Percentiles rank a stretch among this genome's conserved stretches.
Conservation (phyloP, 345 rosid species). For the Linum lewisii region DNA sequence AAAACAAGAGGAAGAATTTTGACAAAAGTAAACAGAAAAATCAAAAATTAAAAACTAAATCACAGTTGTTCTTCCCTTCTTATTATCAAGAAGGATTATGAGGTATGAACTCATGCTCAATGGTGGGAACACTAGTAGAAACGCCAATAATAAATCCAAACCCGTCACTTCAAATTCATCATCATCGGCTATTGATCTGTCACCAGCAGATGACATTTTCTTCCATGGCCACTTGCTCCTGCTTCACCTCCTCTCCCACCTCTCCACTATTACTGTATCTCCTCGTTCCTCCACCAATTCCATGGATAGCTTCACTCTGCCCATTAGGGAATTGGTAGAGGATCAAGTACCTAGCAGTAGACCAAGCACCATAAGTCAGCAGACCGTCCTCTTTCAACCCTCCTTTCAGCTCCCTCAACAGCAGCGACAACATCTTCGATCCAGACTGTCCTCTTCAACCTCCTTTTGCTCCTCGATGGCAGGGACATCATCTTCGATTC, state of each 20-base stretch:
- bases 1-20: too few species aligned
- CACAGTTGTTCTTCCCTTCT: not conserved
- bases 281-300: constrained; percentile 6
- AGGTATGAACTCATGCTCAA: not conserved
- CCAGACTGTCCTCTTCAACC: too few species aligned
- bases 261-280: not conserved
- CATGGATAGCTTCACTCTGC: constrained; percentile 5
- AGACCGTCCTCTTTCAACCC: too few species aligned
- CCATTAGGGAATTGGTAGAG: not conserved
- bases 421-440: too few species aligned
- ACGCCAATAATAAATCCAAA: too few species aligned
- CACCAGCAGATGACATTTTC: constrained; percentile 95
- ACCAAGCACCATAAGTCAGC: not conserved
- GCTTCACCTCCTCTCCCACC: constrained; percentile 4
- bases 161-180: constrained; percentile 18
- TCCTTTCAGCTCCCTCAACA: too few species aligned
- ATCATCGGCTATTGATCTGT: constrained; percentile 63
- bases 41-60: too few species aligned
- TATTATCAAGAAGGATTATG: not conserved
- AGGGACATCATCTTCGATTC: too few species aligned
- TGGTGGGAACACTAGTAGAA: not conserved
- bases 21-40: too few species aligned
- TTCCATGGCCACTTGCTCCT: constrained; percentile 80
- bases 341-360: not conserved
- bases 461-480: too few species aligned